Percentiles rank a stretch among this genome's conserved stretches.
Evolutionary conservation across 202 grass and related monocot genomes (phyloP).

Genomic region (Musa balbisiana): DNA sequence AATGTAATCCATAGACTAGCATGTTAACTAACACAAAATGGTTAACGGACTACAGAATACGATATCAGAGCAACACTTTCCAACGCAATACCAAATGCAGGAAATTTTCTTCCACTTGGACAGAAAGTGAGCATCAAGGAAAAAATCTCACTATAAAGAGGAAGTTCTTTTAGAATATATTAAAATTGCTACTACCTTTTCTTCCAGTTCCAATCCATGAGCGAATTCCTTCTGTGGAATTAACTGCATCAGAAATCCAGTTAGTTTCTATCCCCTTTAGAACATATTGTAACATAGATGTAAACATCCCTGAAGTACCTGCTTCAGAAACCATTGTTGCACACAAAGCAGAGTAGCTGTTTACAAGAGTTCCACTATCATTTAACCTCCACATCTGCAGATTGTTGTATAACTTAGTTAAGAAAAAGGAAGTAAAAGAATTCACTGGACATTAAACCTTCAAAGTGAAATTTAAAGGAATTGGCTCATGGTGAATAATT

Average conservation of each 20-base stretch:
- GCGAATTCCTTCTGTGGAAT: constrained; percentile 26
- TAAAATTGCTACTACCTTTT: constrained; percentile 34
- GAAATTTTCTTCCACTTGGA: too few species aligned
- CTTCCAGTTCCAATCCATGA: constrained; percentile 79
- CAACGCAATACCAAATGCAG: not conserved
- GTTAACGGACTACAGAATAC: too few species aligned
- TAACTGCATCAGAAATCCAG: constrained; percentile 24
- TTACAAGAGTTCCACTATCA: constrained; percentile 77
- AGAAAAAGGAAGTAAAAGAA: not conserved
- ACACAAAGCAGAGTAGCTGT: constrained; percentile 76
- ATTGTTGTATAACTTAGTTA: constrained; percentile 11
- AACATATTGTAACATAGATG: constrained; percentile 11
- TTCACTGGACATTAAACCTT: not conserved
- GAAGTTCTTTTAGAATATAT: not conserved
- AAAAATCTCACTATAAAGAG: too few species aligned
- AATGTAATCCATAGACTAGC: too few species aligned
- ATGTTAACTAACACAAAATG: too few species aligned
- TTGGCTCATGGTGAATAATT: too few species aligned
- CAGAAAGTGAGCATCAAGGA: too few species aligned
- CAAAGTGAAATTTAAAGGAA: not conserved
- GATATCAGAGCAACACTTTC: too few species aligned
- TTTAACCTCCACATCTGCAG: constrained; percentile 78
- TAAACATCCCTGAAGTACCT: constrained; percentile 18
- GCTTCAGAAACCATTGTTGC: constrained; percentile 41
- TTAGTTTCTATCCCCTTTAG: constrained; percentile 22